Evolutionary conservation across 2,329 filamentous ascomycete species (phyloP).

Genomic region (Microdochium nivale): DNA sequence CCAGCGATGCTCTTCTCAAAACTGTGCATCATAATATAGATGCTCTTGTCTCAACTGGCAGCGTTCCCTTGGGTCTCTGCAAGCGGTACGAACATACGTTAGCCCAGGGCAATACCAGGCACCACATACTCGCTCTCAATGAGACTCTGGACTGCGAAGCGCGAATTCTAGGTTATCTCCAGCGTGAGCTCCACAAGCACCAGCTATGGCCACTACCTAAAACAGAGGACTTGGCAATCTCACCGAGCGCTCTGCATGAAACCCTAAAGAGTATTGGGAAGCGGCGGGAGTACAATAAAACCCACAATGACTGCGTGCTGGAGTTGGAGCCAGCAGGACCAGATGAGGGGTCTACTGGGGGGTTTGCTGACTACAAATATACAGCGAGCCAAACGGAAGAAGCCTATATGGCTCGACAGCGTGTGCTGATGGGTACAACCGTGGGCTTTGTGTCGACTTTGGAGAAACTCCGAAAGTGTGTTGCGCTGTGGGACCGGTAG

Average conservation of each 20-base stretch:
- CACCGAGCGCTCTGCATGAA: background rate
- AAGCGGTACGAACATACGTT: background rate
- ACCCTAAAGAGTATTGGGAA: background rate
- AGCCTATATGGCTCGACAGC: no score
- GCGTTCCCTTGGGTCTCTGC: background rate
- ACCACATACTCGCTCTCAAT: background rate
- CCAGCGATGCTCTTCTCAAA: background rate
- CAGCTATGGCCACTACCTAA: background rate
- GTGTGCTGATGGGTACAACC: no score
- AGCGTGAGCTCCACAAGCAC: background rate
- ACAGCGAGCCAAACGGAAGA: no score
- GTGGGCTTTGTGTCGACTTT: no score
- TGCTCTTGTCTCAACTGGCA: background rate
- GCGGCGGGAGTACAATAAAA: no score
- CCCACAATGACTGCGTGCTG: no score
- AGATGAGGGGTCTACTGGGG: no score
- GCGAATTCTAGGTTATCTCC: background rate
- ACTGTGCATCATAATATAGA: background rate
- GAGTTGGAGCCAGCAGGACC: no score
- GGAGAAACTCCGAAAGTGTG: no score
- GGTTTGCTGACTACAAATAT: no score
- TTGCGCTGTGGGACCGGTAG: no score
- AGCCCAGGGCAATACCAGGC: background rate
- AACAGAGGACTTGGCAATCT: background rate
- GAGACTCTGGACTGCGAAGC: background rate